Percentiles rank a stretch among this genome's conserved stretches.
Evolutionary conservation across 768 basidiomycete genomes (phyloP).

Genomic region (Cyclocybe aegerita): DNA sequence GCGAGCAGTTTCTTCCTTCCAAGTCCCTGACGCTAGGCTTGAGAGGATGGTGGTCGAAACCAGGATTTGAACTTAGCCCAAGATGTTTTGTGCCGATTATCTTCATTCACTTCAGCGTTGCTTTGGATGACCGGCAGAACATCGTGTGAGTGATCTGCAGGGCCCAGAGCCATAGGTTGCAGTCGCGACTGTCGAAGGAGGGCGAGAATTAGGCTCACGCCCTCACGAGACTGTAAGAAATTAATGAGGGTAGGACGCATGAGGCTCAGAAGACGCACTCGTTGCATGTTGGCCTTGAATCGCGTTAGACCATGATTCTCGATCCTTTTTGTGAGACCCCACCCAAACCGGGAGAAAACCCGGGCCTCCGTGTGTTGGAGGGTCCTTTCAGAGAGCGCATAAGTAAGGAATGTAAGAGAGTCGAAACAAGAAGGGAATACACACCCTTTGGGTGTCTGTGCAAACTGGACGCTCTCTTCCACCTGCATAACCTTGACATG

Average conservation of each 20-base stretch:
- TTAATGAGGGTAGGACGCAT: slow-evolving; percentile 4
- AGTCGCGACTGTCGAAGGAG: slow-evolving; percentile 79
- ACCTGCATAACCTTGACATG: slow-evolving; percentile 95
- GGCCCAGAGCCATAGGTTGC: slow-evolving; percentile 51
- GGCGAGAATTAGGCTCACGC: slow-evolving; percentile 78
- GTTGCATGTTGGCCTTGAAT: slow-evolving; percentile 87
- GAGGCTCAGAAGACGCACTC: slow-evolving; percentile 43
- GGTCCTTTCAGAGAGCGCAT: slow-evolving; percentile 55
- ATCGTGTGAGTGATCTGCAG: slow-evolving; percentile 19
- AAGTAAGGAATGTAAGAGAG: slow-evolving; percentile 1
- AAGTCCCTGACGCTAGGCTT: not conserved
- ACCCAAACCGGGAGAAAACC: slow-evolving; percentile 87
- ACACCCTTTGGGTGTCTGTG: slow-evolving; percentile 70
- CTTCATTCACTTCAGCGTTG: slow-evolving; percentile 12
- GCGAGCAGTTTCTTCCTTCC: not conserved
- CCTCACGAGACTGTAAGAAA: slow-evolving; percentile 72
- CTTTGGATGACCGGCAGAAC: slow-evolving; percentile 14
- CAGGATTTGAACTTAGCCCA: slow-evolving; percentile 46
- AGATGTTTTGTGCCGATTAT: slow-evolving; percentile 11
- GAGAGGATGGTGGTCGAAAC: slow-evolving; percentile 29
- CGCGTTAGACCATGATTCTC: slow-evolving; percentile 82
- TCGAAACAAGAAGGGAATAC: slow-evolving; percentile 18
- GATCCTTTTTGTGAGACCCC: slow-evolving; percentile 84
- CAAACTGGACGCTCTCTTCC: slow-evolving; percentile 76
- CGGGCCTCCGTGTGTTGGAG: slow-evolving; percentile 84